phyloP scores from a whole-genome alignment of 2,329 filamentous ascomycete species.

The Calonectria ilicicola region DNA sequence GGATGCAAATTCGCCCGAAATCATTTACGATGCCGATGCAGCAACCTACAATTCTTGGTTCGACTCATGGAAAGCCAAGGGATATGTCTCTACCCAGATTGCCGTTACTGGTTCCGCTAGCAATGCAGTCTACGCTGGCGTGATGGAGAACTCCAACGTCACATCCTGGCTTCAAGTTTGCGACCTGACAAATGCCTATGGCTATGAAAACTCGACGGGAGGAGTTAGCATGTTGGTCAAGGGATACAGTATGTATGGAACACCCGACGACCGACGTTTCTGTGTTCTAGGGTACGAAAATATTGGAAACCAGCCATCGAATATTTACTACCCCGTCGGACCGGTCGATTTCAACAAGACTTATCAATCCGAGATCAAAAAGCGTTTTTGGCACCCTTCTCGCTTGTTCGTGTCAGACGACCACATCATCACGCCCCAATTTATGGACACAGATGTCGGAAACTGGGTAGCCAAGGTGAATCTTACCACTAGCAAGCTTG shows the following conservation, averaged over 20 bases:
- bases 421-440: constrained; percentile 27
- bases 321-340: constrained; percentile 4
- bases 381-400: constrained; percentile 30
- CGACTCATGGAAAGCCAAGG: neutral
- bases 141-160: constrained; percentile 20
- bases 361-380: constrained; percentile 11
- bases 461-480: constrained; percentile 19
- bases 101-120: constrained; percentile 25
- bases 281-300: constrained; percentile 34
- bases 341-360: neutral
- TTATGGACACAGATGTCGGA: constrained; percentile 29
- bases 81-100: constrained; percentile 19
- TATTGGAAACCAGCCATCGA: constrained; percentile 25
- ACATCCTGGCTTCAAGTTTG: constrained; percentile 27
- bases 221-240: constrained; percentile 12
- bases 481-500: constrained; percentile 6
- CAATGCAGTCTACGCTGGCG: constrained; percentile 14
- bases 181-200: constrained; percentile 3
- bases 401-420: constrained; percentile 32
- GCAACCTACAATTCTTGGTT: constrained; percentile 27
- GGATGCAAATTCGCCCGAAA: neutral
- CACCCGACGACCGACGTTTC: constrained; percentile 22
- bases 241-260: constrained; percentile 31
- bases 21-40: constrained; percentile 11
- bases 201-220: neutral